These are phyloP conservation scores for Plicaturopsis crispa DNA, from an alignment of 768 basidiomycete species.

Conservation along the genomic window DNA sequence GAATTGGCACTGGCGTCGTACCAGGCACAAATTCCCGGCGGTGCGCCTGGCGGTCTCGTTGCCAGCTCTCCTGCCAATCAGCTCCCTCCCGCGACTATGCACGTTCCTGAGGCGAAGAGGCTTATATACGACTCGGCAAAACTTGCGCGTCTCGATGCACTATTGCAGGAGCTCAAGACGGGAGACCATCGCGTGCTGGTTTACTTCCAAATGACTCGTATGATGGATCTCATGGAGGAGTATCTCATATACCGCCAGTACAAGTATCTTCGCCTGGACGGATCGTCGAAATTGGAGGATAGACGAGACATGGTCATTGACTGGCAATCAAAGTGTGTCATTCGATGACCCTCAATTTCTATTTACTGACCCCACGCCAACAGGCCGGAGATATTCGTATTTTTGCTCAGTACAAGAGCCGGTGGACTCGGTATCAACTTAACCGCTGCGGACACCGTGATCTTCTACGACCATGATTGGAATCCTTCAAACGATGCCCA, in stretches of 20 bases:
- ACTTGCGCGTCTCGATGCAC: conserved; percentile 78
- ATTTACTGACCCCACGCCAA: background rate
- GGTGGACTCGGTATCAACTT: conserved; percentile 96
- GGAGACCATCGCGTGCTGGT: conserved; percentile 91
- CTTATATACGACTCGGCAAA: conserved; percentile 96
- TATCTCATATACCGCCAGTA: conserved; percentile 96
- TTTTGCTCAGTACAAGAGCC: conserved; percentile 87
- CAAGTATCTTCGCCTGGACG: conserved; percentile 90
- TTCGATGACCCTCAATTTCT: background rate
- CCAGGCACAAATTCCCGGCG: conserved; percentile 42
- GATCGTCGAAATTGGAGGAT: conserved; percentile 91
- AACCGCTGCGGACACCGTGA: conserved; percentile 91
- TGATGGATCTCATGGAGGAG: conserved; percentile 99
- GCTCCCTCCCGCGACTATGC: conserved; percentile 76
- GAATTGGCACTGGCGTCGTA: conserved; percentile 40
- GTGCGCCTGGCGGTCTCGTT: conserved; percentile 64
- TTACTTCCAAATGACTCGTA: conserved; percentile 99
- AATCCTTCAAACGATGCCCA: conserved; percentile 98
- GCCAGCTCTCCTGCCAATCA: conserved; percentile 61
- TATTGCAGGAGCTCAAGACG: conserved; percentile 89
- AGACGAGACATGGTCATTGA: conserved; percentile 98
- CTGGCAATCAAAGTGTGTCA: conserved; percentile 88
- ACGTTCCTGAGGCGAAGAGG: conserved; percentile 90
- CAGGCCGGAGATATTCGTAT: conserved; percentile 85
- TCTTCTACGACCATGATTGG: conserved; percentile 95